phyloP scores from a whole-genome alignment of 1,139 yeast genomes.

The Hyphopichia buzzinii region DNA sequence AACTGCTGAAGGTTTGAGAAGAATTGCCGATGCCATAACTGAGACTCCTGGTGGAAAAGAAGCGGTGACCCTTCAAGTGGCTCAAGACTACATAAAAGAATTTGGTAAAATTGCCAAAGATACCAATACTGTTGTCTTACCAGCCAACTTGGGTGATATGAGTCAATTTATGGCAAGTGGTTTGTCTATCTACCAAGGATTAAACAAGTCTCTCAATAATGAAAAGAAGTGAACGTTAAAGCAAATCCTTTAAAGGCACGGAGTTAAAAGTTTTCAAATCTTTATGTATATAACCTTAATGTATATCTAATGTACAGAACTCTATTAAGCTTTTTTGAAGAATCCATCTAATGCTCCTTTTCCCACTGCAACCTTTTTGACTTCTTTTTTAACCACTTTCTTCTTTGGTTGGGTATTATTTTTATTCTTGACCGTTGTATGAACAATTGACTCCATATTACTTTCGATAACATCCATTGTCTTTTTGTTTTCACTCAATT shows the following conservation, averaged over 20 bases:
- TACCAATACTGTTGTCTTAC: conserved; percentile 73
- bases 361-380: conserved; percentile 46
- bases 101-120: conserved; percentile 83
- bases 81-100: conserved; percentile 80
- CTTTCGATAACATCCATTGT: conserved; percentile 22
- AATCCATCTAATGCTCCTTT: conserved; percentile 66
- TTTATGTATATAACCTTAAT: conserved; percentile 1
- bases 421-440: conserved; percentile 13
- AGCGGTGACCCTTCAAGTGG: conserved; percentile 77
- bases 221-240: conserved; percentile 1
- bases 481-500: conserved; percentile 26
- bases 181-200: conserved; percentile 63
- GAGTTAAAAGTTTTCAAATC: too few relatives aligned
- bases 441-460: conserved; percentile 28
- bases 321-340: conserved; percentile 37
- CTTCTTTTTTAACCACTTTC: conserved; percentile 19
- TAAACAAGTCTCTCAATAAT: conserved; percentile 23
- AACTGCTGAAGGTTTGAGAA: conserved; percentile 66
- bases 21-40: conserved; percentile 64
- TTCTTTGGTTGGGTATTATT: conserved; percentile 14
- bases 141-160: conserved; percentile 73
- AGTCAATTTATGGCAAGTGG: conserved; percentile 78
- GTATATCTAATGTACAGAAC: conserved; percentile 3
- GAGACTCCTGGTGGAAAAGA: conserved; percentile 69
- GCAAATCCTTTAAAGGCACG: too few relatives aligned